Percentiles rank a stretch among this genome's conserved stretches.
Conservation (phyloP, 2,329 filamentous ascomycete genomes). For the Diaporthe ilicicola region DNA sequence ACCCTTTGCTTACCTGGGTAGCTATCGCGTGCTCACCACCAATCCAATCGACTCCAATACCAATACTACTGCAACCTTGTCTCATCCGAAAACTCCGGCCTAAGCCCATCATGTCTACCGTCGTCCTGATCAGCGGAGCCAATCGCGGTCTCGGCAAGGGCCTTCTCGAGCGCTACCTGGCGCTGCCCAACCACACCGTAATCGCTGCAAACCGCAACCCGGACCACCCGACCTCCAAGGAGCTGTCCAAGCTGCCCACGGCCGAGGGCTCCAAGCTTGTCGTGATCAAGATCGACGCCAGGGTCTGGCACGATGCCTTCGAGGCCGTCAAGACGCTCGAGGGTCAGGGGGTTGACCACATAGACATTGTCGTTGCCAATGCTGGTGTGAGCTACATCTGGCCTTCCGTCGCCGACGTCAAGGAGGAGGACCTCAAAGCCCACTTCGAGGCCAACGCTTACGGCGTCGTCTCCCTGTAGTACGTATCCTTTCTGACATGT, state of each 20-base stretch:
- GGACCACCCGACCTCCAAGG: neutral
- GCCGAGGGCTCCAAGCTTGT: constrained; percentile 45
- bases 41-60: neutral
- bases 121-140: constrained; percentile 50
- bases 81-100: neutral
- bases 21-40: neutral
- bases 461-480: constrained; percentile 38
- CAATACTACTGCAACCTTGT: neutral
- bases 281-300: constrained; percentile 52
- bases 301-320: constrained; percentile 43
- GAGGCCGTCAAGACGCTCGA: constrained; percentile 44
- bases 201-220: constrained; percentile 40
- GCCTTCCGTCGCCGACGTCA: neutral
- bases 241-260: neutral
- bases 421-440: neutral
- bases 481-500: neutral
- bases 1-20: too few species aligned
- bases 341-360: constrained; percentile 46
- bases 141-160: constrained; percentile 52
- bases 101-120: constrained; percentile 31
- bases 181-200: constrained; percentile 62
- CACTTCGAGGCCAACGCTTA: neutral
- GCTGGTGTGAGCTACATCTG: constrained; percentile 47
- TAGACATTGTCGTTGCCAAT: constrained; percentile 63
- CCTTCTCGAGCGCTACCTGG: constrained; percentile 47